Percentiles rank a stretch among this genome's conserved stretches.
Conservation (phyloP, 2,329 filamentous ascomycete genomes). For the Colletotrichum tabaci region DNA sequence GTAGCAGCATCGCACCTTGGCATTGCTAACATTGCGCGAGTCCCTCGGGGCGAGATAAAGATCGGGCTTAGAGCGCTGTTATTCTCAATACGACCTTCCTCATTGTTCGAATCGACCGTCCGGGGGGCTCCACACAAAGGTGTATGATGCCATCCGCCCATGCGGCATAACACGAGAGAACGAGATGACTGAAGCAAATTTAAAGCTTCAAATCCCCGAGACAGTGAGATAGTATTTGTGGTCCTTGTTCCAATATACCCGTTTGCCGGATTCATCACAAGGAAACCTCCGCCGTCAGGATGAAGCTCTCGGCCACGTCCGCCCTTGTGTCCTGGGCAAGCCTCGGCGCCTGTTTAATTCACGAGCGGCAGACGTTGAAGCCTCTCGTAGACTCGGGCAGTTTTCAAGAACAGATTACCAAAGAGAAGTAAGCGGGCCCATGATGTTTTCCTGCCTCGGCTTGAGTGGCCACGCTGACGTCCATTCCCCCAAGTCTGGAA, state of each 20-base stretch:
- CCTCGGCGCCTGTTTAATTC: slow-evolving; percentile 1
- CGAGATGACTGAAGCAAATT: neutral
- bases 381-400: slow-evolving; percentile 27
- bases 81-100: slow-evolving; percentile 31
- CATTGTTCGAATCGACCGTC: slow-evolving; percentile 14
- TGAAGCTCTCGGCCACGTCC: slow-evolving; percentile 14
- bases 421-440: slow-evolving; percentile 9
- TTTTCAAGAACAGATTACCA: slow-evolving; percentile 22
- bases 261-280: neutral
- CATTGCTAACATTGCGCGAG: neutral
- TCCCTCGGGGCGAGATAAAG: slow-evolving; percentile 5
- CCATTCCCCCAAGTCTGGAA: slow-evolving; percentile 47
- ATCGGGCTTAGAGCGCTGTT: slow-evolving; percentile 20
- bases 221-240: too few relatives aligned
- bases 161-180: neutral
- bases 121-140: slow-evolving; percentile 12
- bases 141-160: slow-evolving; percentile 10
- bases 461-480: neutral
- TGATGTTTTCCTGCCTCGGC: slow-evolving; percentile 35
- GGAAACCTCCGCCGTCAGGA: neutral
- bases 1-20: neutral
- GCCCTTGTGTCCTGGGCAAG: slow-evolving; percentile 1
- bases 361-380: slow-evolving; percentile 1
- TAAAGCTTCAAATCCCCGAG: neutral
- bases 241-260: neutral